Conservation (phyloP, 805 yeast species). For the Nakazawaea holstii region DNA sequence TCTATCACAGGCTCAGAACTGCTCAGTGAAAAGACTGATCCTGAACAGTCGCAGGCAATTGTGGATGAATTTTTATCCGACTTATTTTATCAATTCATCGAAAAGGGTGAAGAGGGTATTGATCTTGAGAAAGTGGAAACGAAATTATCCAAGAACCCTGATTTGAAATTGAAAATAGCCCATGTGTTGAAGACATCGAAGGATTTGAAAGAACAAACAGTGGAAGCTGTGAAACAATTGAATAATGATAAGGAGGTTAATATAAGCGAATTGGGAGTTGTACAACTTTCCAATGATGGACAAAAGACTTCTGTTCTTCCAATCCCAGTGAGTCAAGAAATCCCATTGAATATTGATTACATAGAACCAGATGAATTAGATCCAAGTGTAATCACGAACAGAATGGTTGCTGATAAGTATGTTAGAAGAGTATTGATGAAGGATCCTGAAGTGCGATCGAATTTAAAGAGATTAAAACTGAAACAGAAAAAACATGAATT, state of each 20-base stretch:
- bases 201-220: neutral
- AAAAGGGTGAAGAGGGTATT: neutral
- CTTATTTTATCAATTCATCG: neutral
- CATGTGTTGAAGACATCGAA: neutral
- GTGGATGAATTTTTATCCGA: neutral
- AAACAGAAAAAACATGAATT: constrained; percentile 2
- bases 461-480: neutral
- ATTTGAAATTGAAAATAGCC: neutral
- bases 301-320: neutral
- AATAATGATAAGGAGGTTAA: neutral
- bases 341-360: constrained; percentile 2
- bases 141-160: neutral
- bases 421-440: constrained; percentile 1
- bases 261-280: neutral
- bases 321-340: neutral
- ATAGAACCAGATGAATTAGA: neutral
- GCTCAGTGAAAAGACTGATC: neutral
- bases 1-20: too few relatives aligned
- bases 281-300: neutral
- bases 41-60: neutral
- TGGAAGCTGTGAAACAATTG: neutral
- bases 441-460: neutral
- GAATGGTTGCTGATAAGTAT: neutral
- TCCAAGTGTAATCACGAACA: constrained; percentile 1
- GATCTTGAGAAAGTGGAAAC: neutral